A percentile compares a stretch with the other conserved stretches of the same genome.
Evolutionary conservation across 1,284 basidiomycete species (phyloP).

Genomic region (Microbotryum saponariae): DNA sequence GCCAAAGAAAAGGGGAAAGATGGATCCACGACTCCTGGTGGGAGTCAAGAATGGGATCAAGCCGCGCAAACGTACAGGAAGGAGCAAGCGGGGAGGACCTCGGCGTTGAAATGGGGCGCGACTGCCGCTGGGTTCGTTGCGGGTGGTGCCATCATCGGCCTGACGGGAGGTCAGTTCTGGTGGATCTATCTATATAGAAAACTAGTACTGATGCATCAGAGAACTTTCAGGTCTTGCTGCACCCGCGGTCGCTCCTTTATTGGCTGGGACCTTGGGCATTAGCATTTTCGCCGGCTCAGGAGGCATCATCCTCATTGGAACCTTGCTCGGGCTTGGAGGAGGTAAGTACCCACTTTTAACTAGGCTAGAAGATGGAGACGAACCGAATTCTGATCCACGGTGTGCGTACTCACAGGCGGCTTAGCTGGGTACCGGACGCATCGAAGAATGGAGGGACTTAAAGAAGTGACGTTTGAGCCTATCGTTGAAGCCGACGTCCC

Average conservation of each 20-base stretch:
- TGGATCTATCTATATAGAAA: background rate
- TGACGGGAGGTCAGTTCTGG: conserved; percentile 42
- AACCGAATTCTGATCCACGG: background rate
- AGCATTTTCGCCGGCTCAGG: conserved; percentile 39
- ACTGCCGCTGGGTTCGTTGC: conserved; percentile 47
- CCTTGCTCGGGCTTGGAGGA: conserved; percentile 49
- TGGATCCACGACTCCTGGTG: background rate
- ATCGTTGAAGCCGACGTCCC: conserved; percentile 42
- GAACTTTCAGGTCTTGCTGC: conserved; percentile 44
- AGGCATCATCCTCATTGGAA: conserved; percentile 48
- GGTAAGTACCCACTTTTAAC: conserved; percentile 33
- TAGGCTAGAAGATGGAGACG: too few relatives aligned
- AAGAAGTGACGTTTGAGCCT: conserved; percentile 46
- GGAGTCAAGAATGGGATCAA: conserved; percentile 40
- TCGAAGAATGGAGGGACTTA: conserved; percentile 48
- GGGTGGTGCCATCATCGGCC: conserved; percentile 46
- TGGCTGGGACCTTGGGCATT: conserved; percentile 44
- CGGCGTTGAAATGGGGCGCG: conserved; percentile 41
- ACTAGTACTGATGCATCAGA: background rate
- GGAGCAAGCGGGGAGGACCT: conserved; percentile 38
- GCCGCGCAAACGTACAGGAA: conserved; percentile 34
- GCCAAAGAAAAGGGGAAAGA: conserved; percentile 14
- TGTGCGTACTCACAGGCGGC: conserved; percentile 33
- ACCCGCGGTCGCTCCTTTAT: conserved; percentile 46
- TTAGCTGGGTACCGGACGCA: conserved; percentile 47